Evolutionary conservation across 768 basidiomycete genomes (phyloP), one percentile per base, ranked within the genome.

Genomic region (Omphalotus guepiniiformis): DNA sequence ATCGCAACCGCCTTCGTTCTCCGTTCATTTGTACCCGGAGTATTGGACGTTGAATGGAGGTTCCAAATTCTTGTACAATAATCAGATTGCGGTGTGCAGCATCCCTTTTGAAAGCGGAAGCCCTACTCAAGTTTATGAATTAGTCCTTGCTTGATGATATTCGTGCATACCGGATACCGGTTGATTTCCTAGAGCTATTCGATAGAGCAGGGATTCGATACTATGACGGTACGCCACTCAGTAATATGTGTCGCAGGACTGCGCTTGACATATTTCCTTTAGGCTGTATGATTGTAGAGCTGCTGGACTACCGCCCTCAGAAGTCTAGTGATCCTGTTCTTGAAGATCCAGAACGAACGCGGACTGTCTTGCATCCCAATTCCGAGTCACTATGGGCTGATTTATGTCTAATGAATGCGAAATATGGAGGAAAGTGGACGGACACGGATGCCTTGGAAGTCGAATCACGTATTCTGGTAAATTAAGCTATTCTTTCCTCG

Each of bases 271-370:
- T 32, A 21, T 30, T 42, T 30, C 34, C 42, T 42, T 4, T 43
- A 93, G 90, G 90, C 29, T 89, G 88, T 56, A 81, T 93, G 77
- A 75, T 93, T 49, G 90, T 91, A 2, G 89, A 93, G 60, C 73
- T 92, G 21, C 69, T 85, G 28, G 88, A 93, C 59, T 86, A 87
- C 57, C 75, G 88, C 8, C 79, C 82, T 6, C 72, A 76, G 46
- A 74, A 68, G 58, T 62, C 60, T 45, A 81, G 76, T 48, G 83
- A 88, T 27, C 69, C 76, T n/a, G 59, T 70, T 0, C 72, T 76
- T 12, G 80, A 77, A 55, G 76, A 73, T 52, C 80, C 83, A 1
- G 77, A 82, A 52, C 70, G 65, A 52, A 83, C 83, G 41, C 83
- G 85, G 41, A 82, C 86, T 9, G 82, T 90, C 11, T 76, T 93